These are phyloP conservation scores for Phialophora chinensis DNA, from an alignment of 2,329 filamentous ascomycete genomes.

Conservation along the genomic window DNA sequence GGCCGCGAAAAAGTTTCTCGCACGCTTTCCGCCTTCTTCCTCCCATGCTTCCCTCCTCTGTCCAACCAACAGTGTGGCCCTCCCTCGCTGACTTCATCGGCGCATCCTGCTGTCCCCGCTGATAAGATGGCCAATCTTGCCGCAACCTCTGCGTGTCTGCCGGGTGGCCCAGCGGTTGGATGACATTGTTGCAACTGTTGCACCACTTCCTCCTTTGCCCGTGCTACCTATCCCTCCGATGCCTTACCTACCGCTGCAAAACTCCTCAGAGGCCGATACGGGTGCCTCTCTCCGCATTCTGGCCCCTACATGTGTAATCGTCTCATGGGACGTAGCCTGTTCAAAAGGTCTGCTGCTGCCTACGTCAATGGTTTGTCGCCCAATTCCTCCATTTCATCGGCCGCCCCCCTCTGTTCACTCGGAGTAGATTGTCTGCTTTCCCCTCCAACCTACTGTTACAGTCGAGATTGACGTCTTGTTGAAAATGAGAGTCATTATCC, in stretches of 20 bases:
- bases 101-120: conserved; percentile 12
- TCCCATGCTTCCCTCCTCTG: background rate
- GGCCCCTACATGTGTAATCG: conserved; percentile 20
- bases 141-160: conserved; percentile 3
- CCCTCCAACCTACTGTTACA: conserved; percentile 1
- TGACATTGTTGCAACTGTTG: conserved; percentile 32
- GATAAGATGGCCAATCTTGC: conserved; percentile 23
- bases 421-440: conserved; percentile 9
- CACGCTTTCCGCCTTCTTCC: background rate
- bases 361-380: conserved; percentile 35
- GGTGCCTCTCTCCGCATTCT: conserved; percentile 28
- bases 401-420: background rate
- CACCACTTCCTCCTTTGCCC: conserved; percentile 16
- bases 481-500: conserved; percentile 80
- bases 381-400: conserved; percentile 4
- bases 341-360: conserved; percentile 16
- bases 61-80: background rate
- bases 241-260: conserved; percentile 8
- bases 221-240: conserved; percentile 8
- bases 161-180: conserved; percentile 26
- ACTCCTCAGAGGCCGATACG: conserved; percentile 18
- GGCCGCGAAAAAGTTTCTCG: background rate
- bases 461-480: background rate
- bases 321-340: conserved; percentile 22
- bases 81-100: conserved; percentile 21